Evolutionary conservation across 352 stramenopile species (phyloP).

Genomic region (Aphanomyces stellatus): DNA sequence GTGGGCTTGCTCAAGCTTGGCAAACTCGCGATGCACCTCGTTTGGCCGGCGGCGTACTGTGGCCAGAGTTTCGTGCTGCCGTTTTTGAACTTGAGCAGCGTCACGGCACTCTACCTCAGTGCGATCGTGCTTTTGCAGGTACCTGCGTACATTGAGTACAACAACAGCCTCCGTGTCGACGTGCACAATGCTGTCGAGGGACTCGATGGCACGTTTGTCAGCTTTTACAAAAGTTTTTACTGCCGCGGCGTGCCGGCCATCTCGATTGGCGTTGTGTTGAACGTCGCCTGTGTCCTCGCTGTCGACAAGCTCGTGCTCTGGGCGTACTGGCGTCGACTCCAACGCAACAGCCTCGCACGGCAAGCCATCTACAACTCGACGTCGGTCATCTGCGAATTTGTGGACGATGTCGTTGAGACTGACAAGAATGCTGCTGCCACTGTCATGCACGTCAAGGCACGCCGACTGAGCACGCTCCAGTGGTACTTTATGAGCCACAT

Average conservation of each 20-base stretch:
- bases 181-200: neutral
- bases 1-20: neutral
- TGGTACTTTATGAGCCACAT: constrained; percentile 18
- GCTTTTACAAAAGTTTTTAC: constrained; percentile 7
- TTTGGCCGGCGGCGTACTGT: neutral
- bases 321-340: neutral
- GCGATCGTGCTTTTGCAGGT: neutral
- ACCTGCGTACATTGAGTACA: constrained; percentile 6
- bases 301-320: neutral
- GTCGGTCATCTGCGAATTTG: neutral
- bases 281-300: neutral
- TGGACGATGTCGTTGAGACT: neutral
- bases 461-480: constrained; percentile 13
- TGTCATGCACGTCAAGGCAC: neutral
- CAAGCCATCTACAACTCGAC: constrained; percentile 9
- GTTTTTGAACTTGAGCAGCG: constrained; percentile 5
- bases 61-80: neutral
- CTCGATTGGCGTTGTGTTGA: neutral
- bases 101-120: constrained; percentile 6
- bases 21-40: neutral
- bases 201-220: neutral
- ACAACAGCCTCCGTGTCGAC: neutral
- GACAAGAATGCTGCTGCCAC: neutral
- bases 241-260: neutral
- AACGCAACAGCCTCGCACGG: neutral